These are phyloP conservation scores for Coniella vitis DNA, from an alignment of 2,329 filamentous ascomycete genomes.

Conservation along the genomic window DNA sequence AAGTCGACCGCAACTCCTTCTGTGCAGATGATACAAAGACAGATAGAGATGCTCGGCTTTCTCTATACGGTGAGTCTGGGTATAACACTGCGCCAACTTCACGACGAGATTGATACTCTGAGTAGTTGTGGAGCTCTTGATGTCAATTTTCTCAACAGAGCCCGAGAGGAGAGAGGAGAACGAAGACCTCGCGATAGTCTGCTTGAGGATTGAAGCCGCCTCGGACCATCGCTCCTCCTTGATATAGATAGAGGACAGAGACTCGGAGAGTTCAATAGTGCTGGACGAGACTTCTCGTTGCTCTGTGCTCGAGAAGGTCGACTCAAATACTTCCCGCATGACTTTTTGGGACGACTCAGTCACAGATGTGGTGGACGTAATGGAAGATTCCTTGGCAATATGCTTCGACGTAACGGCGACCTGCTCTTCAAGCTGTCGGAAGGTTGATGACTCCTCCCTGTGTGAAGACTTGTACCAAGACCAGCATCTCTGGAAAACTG, in stretches of 20 bases:
- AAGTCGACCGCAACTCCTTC: background rate
- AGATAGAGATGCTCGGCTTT: background rate
- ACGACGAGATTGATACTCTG: background rate
- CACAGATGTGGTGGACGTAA: background rate
- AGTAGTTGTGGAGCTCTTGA: background rate
- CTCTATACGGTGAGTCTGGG: background rate
- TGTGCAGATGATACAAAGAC: background rate
- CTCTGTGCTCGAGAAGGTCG: background rate
- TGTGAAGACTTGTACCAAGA: slow-evolving; percentile 1
- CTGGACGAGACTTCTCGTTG: background rate
- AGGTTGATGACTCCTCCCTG: background rate
- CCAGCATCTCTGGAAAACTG: slow-evolving; percentile 1
- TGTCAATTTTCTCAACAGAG: background rate
- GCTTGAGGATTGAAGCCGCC: background rate
- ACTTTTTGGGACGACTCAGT: slow-evolving; percentile 1
- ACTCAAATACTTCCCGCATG: background rate
- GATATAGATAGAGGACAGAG: background rate
- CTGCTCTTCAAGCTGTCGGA: background rate
- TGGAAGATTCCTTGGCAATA: background rate
- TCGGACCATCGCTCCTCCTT: background rate
- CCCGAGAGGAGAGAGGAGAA: background rate
- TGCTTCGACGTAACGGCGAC: background rate
- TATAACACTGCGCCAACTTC: slow-evolving; percentile 1
- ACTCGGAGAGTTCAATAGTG: background rate
- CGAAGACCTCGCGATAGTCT: background rate